Evolutionary conservation across 805 yeast genomes (phyloP).

Genomic region (Wickerhamiella dianesei): DNA sequence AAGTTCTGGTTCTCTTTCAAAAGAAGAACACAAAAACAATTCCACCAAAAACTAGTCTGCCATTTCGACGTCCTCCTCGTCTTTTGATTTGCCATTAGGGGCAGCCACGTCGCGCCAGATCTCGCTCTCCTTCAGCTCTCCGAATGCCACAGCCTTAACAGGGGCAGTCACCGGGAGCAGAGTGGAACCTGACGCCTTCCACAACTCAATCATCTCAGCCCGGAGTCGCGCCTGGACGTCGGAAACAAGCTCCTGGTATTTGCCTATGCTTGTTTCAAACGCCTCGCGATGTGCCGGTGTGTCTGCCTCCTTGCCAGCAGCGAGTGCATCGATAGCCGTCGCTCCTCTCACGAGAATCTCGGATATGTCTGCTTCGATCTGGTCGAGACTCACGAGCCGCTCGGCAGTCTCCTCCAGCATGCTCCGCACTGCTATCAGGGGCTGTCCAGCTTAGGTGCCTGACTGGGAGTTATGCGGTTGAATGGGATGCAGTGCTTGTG

Average conservation of each 20-base stretch:
- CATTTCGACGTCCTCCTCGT: slow-evolving; percentile 7
- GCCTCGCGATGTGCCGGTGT: slow-evolving; percentile 23
- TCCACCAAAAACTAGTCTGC: background rate
- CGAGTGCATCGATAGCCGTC: slow-evolving; percentile 18
- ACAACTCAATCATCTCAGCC: slow-evolving; percentile 53
- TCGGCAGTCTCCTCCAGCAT: slow-evolving; percentile 11
- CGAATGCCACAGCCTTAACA: slow-evolving; percentile 57
- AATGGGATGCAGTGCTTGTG: no score
- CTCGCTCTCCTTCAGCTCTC: slow-evolving; percentile 40
- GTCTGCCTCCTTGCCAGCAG: slow-evolving; percentile 19
- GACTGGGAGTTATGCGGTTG: no score
- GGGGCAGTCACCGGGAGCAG: slow-evolving; percentile 57
- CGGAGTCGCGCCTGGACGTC: slow-evolving; percentile 45
- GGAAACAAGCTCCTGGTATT: slow-evolving; percentile 43
- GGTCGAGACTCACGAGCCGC: slow-evolving; percentile 21
- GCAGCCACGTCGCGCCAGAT: slow-evolving; percentile 21
- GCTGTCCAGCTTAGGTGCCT: no score
- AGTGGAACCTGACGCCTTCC: slow-evolving; percentile 33
- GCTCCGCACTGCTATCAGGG: no score
- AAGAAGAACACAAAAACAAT: no score
- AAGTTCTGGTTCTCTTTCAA: no score
- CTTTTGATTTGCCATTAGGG: background rate
- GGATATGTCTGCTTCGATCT: slow-evolving; percentile 19
- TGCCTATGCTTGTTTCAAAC: slow-evolving; percentile 33
- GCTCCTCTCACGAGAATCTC: slow-evolving; percentile 21